Evolutionary conservation across 2,329 filamentous ascomycete genomes (phyloP), one percentile per base, ranked within the genome.

Genomic region (Apiospora malaysiana): DNA sequence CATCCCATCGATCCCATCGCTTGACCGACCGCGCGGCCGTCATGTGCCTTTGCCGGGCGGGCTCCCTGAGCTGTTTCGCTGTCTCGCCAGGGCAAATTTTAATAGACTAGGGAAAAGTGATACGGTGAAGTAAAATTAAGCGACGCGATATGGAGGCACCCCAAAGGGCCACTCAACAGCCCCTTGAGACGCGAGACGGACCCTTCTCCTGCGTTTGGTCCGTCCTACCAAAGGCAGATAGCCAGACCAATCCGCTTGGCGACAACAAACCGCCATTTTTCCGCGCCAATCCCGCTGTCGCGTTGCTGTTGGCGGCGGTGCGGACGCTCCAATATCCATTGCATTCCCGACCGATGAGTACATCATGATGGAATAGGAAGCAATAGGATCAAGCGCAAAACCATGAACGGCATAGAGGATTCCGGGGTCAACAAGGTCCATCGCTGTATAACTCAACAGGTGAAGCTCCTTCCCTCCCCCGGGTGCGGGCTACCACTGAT

Each of bases 281-380:
- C 56, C 56, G 56, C 56, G 56, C 56, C 56, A 40, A 63, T 63
- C 56, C 56, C 56, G 56, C 56, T 63, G 51, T 51, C 14, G 46
- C 21, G 56, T 32, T 63, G 16, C 23, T 25, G 46, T 12, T 49
- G 27, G 27, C 51, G 32, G n/a, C 56, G 32, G 56, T n/a, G 56
- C 32, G 18, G 56, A 63, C 18, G 32, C 18, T 32, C 21, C 21
- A 18, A 12, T 27, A 21, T 59, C 27, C 56, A 63, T 6, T 37
- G 56, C 56, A 63, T 40, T n/a, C 56, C 56, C 32, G 37, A 14
- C 56, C 56, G 56, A 63, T 63, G 9, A 40, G 27, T 37, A 32
- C 18, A 40, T 40, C 18, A 40, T 23, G 18, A 63, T 63, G 56
- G 56, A 40, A 40, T 37, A 18, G 14, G 21, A 63, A 21, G 51